Conservation (phyloP, 352 stramenopile species). For the Globisporangium spiculum region DNA sequence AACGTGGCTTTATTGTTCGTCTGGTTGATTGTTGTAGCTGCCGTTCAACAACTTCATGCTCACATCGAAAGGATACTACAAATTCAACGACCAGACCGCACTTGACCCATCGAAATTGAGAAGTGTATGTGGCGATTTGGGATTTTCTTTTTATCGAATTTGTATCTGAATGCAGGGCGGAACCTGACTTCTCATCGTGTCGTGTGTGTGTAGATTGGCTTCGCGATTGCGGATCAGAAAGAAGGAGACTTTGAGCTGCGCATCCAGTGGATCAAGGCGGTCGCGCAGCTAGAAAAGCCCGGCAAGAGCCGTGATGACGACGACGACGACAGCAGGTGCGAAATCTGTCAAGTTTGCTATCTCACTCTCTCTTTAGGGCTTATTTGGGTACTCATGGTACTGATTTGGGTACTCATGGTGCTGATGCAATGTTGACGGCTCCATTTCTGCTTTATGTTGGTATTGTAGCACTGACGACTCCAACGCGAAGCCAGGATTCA, state of each 20-base stretch:
- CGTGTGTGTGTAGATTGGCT: slow-evolving; percentile 53
- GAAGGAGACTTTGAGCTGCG: slow-evolving; percentile 84
- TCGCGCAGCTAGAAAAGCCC: slow-evolving; percentile 53
- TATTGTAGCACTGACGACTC: slow-evolving; percentile 28
- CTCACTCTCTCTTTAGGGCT: background rate
- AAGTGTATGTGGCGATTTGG: slow-evolving; percentile 40
- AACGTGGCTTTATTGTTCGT: background rate
- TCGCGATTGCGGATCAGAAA: slow-evolving; percentile 84
- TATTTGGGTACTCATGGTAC: background rate
- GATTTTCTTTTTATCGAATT: background rate
- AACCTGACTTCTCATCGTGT: background rate
- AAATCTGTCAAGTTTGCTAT: background rate
- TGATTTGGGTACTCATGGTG: background rate
- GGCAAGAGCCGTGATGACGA: slow-evolving; percentile 22
- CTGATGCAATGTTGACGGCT: background rate
- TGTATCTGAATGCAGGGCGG: background rate
- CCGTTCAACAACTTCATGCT: slow-evolving; percentile 79
- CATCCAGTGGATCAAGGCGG: slow-evolving; percentile 85
- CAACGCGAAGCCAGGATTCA: slow-evolving; percentile 37
- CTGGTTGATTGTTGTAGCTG: slow-evolving; percentile 30
- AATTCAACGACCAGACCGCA: slow-evolving; percentile 70
- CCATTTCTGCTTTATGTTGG: background rate
- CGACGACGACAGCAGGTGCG: slow-evolving; percentile 24
- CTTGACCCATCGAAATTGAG: slow-evolving; percentile 75
- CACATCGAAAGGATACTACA: slow-evolving; percentile 80